These are phyloP conservation scores for Colletotrichum gloeosporioides DNA, from an alignment of 2,329 filamentous ascomycete species.

Conservation along the genomic window DNA sequence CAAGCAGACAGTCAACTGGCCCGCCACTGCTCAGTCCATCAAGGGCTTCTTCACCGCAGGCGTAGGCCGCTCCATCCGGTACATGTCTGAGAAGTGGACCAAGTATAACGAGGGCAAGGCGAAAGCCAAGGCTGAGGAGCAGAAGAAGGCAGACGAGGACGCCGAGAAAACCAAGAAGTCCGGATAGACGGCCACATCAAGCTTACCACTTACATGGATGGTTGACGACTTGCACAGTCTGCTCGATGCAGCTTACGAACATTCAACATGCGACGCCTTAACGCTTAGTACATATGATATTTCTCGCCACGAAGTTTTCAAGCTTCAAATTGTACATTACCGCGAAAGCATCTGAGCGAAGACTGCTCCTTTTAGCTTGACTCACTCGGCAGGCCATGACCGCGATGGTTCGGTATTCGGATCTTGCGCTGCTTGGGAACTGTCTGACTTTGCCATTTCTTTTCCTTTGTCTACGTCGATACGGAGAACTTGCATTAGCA, in stretches of 20 bases:
- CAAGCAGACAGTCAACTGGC: slow-evolving; percentile 89
- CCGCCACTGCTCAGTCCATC: slow-evolving; percentile 83
- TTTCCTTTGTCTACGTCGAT: slow-evolving; percentile 3
- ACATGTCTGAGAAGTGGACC: slow-evolving; percentile 80
- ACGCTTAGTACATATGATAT: neutral
- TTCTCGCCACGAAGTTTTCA: neutral
- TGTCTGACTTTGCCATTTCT: neutral
- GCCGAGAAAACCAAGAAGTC: slow-evolving; percentile 3
- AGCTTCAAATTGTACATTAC: neutral
- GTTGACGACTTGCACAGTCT: neutral
- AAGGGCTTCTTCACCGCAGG: slow-evolving; percentile 87
- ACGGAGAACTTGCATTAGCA: slow-evolving; percentile 4
- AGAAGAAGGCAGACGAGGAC: slow-evolving; percentile 19
- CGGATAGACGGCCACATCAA: neutral
- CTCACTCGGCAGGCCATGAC: neutral
- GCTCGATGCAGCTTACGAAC: neutral
- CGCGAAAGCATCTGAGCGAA: too few relatives aligned
- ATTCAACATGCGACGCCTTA: neutral
- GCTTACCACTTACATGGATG: neutral
- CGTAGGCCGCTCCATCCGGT: slow-evolving; percentile 70
- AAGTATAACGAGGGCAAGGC: slow-evolving; percentile 62
- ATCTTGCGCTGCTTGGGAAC: neutral
- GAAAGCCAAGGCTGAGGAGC: slow-evolving; percentile 29
- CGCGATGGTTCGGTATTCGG: neutral
- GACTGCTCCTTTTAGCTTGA: neutral